phyloP scores from a whole-genome alignment of 331 rosid genomes.

The Quercus phellos region DNA sequence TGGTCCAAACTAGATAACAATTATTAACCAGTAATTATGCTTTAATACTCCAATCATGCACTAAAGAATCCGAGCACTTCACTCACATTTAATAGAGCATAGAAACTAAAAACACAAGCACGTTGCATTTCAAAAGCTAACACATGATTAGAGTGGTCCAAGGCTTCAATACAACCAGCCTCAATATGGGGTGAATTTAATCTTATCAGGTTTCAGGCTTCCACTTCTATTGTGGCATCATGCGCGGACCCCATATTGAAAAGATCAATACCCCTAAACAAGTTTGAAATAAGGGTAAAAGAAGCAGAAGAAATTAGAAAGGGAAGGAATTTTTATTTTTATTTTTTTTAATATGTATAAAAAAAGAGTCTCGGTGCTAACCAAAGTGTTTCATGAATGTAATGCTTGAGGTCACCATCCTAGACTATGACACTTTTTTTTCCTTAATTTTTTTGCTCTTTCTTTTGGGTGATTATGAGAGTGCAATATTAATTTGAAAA shows the following conservation, averaged over 20 bases:
- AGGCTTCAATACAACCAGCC: constrained; percentile 10
- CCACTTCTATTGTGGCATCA: constrained; percentile 2
- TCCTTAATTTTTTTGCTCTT: neutral
- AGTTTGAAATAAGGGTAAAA: constrained; percentile 8
- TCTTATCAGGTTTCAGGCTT: constrained; percentile 1
- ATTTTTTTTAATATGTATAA: neutral
- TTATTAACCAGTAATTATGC: neutral
- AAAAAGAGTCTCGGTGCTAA: constrained; percentile 2
- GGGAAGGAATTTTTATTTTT: neutral
- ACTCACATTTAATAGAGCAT: neutral
- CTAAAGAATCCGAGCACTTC: neutral
- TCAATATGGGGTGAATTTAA: constrained; percentile 25
- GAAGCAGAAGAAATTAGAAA: constrained; percentile 7
- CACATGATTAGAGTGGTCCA: constrained; percentile 35
- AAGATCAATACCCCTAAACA: constrained; percentile 25
- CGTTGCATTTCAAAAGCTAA: constrained; percentile 6
- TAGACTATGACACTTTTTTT: neutral
- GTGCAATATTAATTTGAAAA: neutral
- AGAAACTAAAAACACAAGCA: neutral
- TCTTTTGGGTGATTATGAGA: neutral
- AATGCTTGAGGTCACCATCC: constrained; percentile 12
- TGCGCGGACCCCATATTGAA: constrained; percentile 36
- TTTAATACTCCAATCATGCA: neutral
- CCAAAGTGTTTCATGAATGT: neutral
- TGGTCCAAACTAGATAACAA: neutral